Percentiles rank a stretch among this genome's conserved stretches.
phyloP scores from a whole-genome alignment of 1,284 basidiomycete genomes.

The Cutaneotrichosporon arboriforme region DNA sequence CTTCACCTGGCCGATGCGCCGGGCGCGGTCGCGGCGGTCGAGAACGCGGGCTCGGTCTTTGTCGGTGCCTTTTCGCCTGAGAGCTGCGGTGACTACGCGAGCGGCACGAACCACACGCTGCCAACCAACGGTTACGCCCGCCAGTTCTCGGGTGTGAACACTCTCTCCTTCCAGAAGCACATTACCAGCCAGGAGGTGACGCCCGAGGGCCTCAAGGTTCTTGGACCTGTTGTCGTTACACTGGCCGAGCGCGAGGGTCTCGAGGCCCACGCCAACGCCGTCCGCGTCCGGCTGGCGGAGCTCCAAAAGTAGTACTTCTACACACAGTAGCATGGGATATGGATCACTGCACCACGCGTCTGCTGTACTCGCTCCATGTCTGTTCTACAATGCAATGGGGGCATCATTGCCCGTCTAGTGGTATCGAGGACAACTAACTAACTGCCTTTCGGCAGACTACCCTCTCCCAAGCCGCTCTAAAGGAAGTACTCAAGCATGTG shows the following conservation, averaged over 20 bases:
- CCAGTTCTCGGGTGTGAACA: constrained; percentile 97
- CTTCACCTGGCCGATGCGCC: constrained; percentile 72
- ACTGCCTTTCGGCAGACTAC: too few relatives aligned
- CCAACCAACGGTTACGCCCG: constrained; percentile 93
- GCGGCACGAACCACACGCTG: constrained; percentile 95
- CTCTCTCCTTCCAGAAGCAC: constrained; percentile 95
- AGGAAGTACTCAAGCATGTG: constrained; percentile 47
- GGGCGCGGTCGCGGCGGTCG: constrained; percentile 60
- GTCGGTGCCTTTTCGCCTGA: constrained; percentile 87
- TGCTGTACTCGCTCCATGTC: background rate
- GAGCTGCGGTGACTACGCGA: constrained; percentile 92
- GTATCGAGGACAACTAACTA: constrained; percentile 2
- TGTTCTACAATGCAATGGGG: constrained; percentile 6
- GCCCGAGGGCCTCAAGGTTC: constrained; percentile 63
- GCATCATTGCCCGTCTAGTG: background rate
- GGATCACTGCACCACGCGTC: background rate
- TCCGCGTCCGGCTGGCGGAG: constrained; percentile 41
- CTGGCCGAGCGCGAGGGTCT: constrained; percentile 93
- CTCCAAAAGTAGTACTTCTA: constrained; percentile 10
- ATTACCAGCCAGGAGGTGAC: constrained; percentile 95
- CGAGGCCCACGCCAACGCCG: constrained; percentile 74
- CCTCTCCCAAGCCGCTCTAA: constrained; percentile 5
- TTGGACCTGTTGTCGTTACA: constrained; percentile 85
- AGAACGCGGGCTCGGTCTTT: constrained; percentile 95
- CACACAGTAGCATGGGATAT: constrained; percentile 1